Base-by-base conservation (phyloP, 2,329 filamentous ascomycete species). In the Sporothrix pseudoabietina region DNA sequence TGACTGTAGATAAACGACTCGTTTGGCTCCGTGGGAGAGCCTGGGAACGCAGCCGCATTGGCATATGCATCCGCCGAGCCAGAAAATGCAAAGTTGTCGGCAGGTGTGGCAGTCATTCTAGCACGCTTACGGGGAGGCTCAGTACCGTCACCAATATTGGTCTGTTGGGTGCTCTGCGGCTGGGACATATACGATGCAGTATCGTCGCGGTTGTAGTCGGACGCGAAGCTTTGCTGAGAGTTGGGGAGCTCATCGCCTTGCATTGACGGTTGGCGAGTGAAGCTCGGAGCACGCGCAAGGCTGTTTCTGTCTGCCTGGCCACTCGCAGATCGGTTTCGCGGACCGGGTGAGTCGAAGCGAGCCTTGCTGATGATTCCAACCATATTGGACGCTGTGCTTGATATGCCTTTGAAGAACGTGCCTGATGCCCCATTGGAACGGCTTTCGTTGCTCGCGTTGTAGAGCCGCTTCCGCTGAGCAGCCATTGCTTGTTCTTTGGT, bases 401-500 rank as follows among this genome's bases (percentile, higher is more conserved):
- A 98, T 76, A 99, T 98, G 79, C 97, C 98, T 80, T 94, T 94
- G 85, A 99, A 98, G 80, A 98, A 98, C 1, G 96, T 98, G 22
- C 94, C 94, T 65, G 92, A 90, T 22, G 90, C 77, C 78, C 88
- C 89, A 78, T 89, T 89, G 14, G 86, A 71, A 69, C 94, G 88
- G 68, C 87, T 89, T 73, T 97, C 93, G 71, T 89, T 85, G 63
- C 87, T 88, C 66, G 89, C 87, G 77, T 92, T 97, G 83, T 98
- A 98, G 82, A 98, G 89, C 76, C 95, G 89, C 82, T 99, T 98
- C 77, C 96, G 86, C 82, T 94, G 92, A 5, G 95, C 95, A 12
- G 96, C 96, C 94, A 98, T 97, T 74, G 96, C 96, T 82, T 98
- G 96, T 82, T 98, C 96, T 82, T 99, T 99, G 52, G 96, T 99